Base-by-base conservation (phyloP, 176 grass and related monocot species). In the Musa acuminata region DNA sequence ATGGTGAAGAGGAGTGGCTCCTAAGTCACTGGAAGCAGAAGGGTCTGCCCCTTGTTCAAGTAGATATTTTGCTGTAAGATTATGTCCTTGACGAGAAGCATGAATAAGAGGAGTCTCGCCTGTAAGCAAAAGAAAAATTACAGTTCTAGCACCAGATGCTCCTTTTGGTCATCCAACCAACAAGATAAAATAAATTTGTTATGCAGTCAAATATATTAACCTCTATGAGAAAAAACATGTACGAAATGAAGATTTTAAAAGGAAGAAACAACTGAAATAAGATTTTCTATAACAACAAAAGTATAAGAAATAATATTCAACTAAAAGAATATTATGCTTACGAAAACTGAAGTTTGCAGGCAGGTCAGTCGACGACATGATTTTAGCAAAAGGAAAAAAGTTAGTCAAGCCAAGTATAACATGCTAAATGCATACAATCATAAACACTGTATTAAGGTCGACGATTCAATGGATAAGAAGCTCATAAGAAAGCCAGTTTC, bases 51-150 rank as follows among this genome's bases (percentile, higher is more conserved):
- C 86, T 71, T 85, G 90, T 72, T 84, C 84, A 16, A 98, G 84
- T 54, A 98, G 86, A 82, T 89, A 94, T 57, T 87, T 82, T 27
- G 72, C 88, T 2, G 95, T 98, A 69, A 77, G 10, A 71, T 82
- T 57, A 52, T 85, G 90, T 19, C 84, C 90, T 78, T 89, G 95
- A 73, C 95, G 83, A 11, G 86, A 69, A 1, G 90, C 88, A 67
- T 94, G 90, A 82, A 98, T 94, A 84, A 98, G 86, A 53, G 90
- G 90, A n/a, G 95, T 98, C 73, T 98, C 90, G 5, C 88, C 94
- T 98, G 72, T 29, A 24, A 58, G 55, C 0, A 17, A 72, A 75
- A 19, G 3, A 29, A 11, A 13, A 80, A 51, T 27, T 9, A 68
- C 55, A 63, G 11, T 9, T 11, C 17, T 52, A 23, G 52, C 11